phyloP scores from a whole-genome alignment of 495 filamentous ascomycete species.

The Hamigera avellanea region DNA sequence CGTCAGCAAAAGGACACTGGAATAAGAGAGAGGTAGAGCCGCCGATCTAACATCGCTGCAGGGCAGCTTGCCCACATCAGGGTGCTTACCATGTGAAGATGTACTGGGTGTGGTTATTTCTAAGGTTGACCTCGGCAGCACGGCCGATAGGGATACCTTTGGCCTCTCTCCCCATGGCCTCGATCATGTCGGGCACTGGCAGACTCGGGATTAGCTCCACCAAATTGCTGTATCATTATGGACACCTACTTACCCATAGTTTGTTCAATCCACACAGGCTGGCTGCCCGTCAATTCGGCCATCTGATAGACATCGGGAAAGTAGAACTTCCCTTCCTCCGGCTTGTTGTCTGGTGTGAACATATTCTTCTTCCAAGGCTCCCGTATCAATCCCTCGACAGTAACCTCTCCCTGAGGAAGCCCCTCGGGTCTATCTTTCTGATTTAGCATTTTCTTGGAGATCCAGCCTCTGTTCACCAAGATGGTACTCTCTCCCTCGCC shows the following conservation, averaged over 20 bases:
- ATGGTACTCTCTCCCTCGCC: constrained; percentile 51
- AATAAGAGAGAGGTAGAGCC: neutral
- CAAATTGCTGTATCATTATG: neutral
- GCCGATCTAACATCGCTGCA: neutral
- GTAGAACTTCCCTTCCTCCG: constrained; percentile 75
- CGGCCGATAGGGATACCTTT: constrained; percentile 91
- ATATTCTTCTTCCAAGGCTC: constrained; percentile 94
- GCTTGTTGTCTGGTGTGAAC: constrained; percentile 86
- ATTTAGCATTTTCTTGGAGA: constrained; percentile 53
- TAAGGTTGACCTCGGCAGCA: constrained; percentile 79
- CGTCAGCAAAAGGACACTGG: constrained; percentile 11
- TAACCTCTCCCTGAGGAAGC: constrained; percentile 54
- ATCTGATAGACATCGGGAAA: constrained; percentile 92
- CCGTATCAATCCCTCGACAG: constrained; percentile 71
- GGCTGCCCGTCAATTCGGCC: constrained; percentile 73
- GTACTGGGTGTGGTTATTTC: constrained; percentile 95
- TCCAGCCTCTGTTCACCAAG: constrained; percentile 84
- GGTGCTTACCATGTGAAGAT: constrained; percentile 90
- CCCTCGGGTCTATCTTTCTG: constrained; percentile 48
- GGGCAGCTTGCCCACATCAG: neutral
- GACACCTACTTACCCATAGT: constrained; percentile 61
- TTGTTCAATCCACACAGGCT: constrained; percentile 90
- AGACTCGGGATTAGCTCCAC: constrained; percentile 9
- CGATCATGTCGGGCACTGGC: constrained; percentile 65
- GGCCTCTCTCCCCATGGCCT: constrained; percentile 54